phyloP scores from a whole-genome alignment of 345 rosid species.

The Angophora floribunda region DNA sequence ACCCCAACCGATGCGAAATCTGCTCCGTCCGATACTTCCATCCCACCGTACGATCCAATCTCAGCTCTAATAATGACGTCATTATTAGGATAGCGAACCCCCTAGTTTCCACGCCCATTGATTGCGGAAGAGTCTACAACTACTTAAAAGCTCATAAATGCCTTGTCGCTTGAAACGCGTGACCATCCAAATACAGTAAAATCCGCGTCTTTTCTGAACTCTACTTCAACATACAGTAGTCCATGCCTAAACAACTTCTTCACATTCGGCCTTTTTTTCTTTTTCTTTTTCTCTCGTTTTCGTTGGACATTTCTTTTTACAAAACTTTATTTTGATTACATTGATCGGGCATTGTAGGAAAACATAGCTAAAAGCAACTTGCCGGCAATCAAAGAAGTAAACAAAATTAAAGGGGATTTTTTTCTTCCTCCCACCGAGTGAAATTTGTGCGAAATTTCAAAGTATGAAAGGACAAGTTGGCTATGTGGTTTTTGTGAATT shows the following conservation, averaged over 20 bases:
- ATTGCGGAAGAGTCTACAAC: background rate
- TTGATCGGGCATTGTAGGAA: fast-evolving
- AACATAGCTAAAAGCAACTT: too few species aligned
- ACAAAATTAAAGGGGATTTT: background rate
- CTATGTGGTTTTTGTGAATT: background rate
- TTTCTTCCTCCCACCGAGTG: background rate
- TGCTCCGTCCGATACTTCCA: background rate
- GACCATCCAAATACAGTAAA: background rate
- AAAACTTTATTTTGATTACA: too few species aligned
- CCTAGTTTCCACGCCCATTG: background rate
- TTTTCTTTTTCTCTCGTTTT: background rate
- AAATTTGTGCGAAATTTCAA: background rate
- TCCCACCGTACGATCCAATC: background rate
- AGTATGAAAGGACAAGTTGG: background rate
- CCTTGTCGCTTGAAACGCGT: background rate
- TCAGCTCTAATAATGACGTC: background rate
- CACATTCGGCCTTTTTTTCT: background rate
- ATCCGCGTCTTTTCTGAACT: background rate
- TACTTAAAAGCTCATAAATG: background rate
- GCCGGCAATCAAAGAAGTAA: background rate
- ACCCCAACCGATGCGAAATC: background rate
- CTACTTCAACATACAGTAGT: too few species aligned
- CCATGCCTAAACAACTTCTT: background rate
- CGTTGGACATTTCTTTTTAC: background rate
- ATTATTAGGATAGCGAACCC: background rate